Evolutionary conservation across 306 rosid species (phyloP), one percentile per base, ranked within the genome.

Genomic region (Cyclanthera cordifolia): DNA sequence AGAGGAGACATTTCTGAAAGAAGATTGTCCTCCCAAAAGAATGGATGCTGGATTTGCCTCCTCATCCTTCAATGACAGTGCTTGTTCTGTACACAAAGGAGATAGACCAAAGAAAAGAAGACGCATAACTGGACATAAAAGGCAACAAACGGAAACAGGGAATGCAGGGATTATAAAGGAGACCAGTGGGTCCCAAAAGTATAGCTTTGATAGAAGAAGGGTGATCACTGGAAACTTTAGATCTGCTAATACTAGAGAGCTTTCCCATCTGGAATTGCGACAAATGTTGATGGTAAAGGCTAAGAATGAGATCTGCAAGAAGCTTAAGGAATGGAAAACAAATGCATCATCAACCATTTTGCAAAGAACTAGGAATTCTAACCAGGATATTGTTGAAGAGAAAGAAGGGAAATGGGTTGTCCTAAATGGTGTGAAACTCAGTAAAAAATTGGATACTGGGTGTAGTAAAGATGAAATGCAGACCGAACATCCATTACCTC

Each of bases 251-350:
- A 30, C 55, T 50, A 80, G 75, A 80, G 89, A 87, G 6, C 17
- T 74, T 46, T 30, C 89, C 49, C 82, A 58, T 64, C 20, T 19
- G 69, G 82, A 85, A 71, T 54, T 71, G 61, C 87, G 55, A 69
- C 84, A 70, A 53, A 68, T 76, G 17, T 74, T 92, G 85, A 45
- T 54, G 76, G 83, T 43, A 43, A 89, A 66, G 85, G 90, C 87
- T 66, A 82, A 48, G 78, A 87, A 67, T 37, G 83, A 51, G 70
- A 84, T 92, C 73, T 5, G n/a, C n/a, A 72, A 63, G 73, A 85
- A 80, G 81, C 86, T 92, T 69, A 73, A 70, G 27, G 87, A 79
- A 69, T 75, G 76, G 87, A 74, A 72, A 21, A 58, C 27, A 24
- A 70, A 80, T 70, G 72, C 72, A 67, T 46, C 32, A 8, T 17